phyloP scores from a whole-genome alignment of 495 filamentous ascomycete genomes.

The Hypoxylon trugodes region DNA sequence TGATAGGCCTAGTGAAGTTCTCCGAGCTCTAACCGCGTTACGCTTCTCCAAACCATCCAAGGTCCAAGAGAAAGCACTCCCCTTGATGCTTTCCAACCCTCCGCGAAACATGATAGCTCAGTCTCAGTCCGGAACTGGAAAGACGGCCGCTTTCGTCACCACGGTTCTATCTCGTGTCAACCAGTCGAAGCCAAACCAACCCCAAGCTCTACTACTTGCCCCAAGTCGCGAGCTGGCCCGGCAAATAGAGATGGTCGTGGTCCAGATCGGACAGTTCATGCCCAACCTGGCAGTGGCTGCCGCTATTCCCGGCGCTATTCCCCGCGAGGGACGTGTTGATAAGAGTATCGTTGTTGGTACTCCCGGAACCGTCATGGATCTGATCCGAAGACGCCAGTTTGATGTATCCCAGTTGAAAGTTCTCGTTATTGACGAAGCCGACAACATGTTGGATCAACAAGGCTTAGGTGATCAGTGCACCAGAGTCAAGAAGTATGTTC shows the following conservation, averaged over 20 bases:
- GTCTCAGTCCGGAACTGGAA: conserved; percentile 97
- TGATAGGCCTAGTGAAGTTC: conserved; percentile 52
- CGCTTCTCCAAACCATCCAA: conserved; percentile 96
- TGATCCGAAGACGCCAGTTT: conserved; percentile 76
- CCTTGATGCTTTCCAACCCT: conserved; percentile 82
- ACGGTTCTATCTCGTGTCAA: conserved; percentile 90
- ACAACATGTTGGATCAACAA: conserved; percentile 95
- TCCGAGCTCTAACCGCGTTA: conserved; percentile 74
- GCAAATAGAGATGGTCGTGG: conserved; percentile 87
- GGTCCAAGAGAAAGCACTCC: conserved; percentile 92
- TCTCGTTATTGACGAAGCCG: conserved; percentile 90
- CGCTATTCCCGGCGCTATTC: conserved; percentile 79
- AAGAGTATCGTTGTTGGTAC: conserved; percentile 89
- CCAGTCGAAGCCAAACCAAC: conserved; percentile 66
- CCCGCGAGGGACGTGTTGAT: conserved; percentile 66
- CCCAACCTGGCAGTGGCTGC: conserved; percentile 73
- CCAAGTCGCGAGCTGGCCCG: conserved; percentile 94
- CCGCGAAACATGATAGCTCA: conserved; percentile 94
- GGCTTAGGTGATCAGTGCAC: conserved; percentile 94
- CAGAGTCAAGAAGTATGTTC: conserved; percentile 79
- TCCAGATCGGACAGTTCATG: conserved; percentile 83
- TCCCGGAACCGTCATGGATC: conserved; percentile 89
- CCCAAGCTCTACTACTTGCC: conserved; percentile 89
- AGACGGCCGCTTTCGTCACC: conserved; percentile 95
- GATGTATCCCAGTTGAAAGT: conserved; percentile 72